Percentiles rank a stretch among this genome's conserved stretches.
phyloP scores from a whole-genome alignment of 768 basidiomycete species.

The Mycena olivaceomarginata region DNA sequence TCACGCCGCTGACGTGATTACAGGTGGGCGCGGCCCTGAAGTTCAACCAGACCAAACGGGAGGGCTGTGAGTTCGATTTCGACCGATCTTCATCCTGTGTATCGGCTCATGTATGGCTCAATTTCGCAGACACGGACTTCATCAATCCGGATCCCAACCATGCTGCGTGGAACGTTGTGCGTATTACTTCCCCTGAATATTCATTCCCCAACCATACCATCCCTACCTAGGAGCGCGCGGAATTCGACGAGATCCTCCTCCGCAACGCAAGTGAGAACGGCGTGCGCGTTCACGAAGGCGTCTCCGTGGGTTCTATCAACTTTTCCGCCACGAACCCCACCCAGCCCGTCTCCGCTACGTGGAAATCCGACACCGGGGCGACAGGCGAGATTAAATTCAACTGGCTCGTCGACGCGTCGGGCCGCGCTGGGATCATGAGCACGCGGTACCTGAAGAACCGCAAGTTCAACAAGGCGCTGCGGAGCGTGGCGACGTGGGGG shows the following conservation, averaged over 20 bases:
- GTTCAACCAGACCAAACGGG: slow-evolving; percentile 1
- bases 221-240: slow-evolving; percentile 61
- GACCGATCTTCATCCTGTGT: too few relatives aligned
- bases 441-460: slow-evolving; percentile 68
- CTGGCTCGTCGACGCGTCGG: slow-evolving; percentile 80
- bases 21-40: background rate
- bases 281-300: slow-evolving; percentile 68
- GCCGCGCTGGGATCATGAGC: slow-evolving; percentile 72
- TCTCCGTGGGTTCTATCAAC: slow-evolving; percentile 64
- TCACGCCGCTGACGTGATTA: background rate
- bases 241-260: slow-evolving; percentile 76
- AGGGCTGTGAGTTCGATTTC: background rate
- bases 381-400: slow-evolving; percentile 71
- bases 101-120: background rate
- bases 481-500: slow-evolving; percentile 71
- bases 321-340: slow-evolving; percentile 59
- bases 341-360: slow-evolving; percentile 62
- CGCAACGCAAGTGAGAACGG: slow-evolving; percentile 70
- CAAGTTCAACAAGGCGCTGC: slow-evolving; percentile 64
- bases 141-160: background rate
- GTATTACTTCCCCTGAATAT: background rate
- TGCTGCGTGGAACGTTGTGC: background rate
- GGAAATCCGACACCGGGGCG: slow-evolving; percentile 55
- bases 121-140: background rate
- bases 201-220: background rate